A percentile compares a stretch with the other conserved stretches of the same genome.
These are phyloP conservation scores for Didymella pinodella DNA, from an alignment of 2,329 filamentous ascomycete species.

Conservation along the genomic window DNA sequence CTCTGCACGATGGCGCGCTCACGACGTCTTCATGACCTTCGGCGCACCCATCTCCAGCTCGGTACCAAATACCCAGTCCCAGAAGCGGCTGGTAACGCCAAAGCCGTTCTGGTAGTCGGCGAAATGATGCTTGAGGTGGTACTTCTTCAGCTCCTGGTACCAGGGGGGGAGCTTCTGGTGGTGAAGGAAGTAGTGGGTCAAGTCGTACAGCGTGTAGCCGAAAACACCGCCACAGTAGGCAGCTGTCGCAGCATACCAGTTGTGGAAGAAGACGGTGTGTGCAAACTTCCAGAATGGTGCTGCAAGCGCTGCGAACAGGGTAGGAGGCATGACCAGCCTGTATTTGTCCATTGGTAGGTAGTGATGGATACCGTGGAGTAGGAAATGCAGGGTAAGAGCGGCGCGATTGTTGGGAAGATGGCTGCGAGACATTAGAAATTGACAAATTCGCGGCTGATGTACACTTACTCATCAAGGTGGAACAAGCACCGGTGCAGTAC, in stretches of 20 bases:
- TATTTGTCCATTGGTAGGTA: slow-evolving; percentile 99
- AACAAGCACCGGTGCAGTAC: slow-evolving; percentile 88
- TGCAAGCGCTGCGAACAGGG: slow-evolving; percentile 83
- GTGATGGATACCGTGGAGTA: slow-evolving; percentile 96
- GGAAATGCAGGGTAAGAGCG: slow-evolving; percentile 86
- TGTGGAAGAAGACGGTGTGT: slow-evolving; percentile 79
- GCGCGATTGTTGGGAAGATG: slow-evolving; percentile 90
- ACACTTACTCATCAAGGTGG: slow-evolving; percentile 84
- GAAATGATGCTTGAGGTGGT: slow-evolving; percentile 96
- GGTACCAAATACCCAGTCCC: slow-evolving; percentile 92
- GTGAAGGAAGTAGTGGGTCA: slow-evolving; percentile 99
- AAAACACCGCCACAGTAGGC: slow-evolving; percentile 92
- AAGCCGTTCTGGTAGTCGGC: slow-evolving; percentile 98
- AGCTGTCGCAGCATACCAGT: slow-evolving; percentile 81
- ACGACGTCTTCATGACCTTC: slow-evolving; percentile 58
- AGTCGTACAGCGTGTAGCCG: slow-evolving; percentile 93
- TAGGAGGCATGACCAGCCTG: slow-evolving; percentile 94
- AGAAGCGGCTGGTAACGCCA: slow-evolving; percentile 94
- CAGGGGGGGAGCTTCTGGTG: slow-evolving; percentile 89
- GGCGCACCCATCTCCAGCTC: slow-evolving; percentile 68
- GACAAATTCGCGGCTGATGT: slow-evolving; percentile 25
- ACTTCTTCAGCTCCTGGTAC: slow-evolving; percentile 94
- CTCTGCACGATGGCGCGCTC: background rate
- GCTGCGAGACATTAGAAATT: slow-evolving; percentile 55
- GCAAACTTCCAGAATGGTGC: slow-evolving; percentile 92